Base-by-base conservation (phyloP, 2,329 filamentous ascomycete species). In the Fusarium sp. region DNA sequence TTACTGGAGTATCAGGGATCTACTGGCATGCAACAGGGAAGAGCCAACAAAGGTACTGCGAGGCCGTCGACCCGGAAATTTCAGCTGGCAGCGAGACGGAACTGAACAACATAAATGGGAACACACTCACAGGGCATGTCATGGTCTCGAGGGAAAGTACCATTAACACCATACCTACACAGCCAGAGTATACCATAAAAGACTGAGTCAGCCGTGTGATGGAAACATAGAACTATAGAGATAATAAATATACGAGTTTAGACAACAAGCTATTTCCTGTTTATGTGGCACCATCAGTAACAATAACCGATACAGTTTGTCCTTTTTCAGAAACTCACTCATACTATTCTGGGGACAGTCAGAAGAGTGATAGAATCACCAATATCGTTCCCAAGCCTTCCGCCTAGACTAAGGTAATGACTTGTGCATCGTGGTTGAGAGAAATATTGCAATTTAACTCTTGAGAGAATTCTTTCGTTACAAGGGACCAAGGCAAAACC, bases 1-100 rank as follows among this genome's bases (percentile, higher is more conserved):
- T 47, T 7, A 6, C 9, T 2, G 24, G 41, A 2, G 48, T 41
- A 3, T 48, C 41, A 5, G 60, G 48, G 12, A 2, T 22, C 3
- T 59, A 59, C 17, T 59, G 64, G 64, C 62, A 41, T 3, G 31
- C 31, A 4, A 42, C 35, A 5, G 36, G 48, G n/a, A 44, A 51
- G 10, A 59, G 7, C 0, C 26, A 36, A 3, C 24, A 9, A 0
- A 33, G 42, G 3, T 22, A 44, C 14, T 38, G 4, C 7, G 54
- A 36, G n/a, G 4, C 3, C 9, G 14, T 39, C 9, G n/a, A 26
- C 0, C 22, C 22, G 0, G 61, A 66, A 1, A 41, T 35, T 14
- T 3, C n/a, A 1, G 49, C 49, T 0, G 64, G 49, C 1, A 66
- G 64, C 0, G 61, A 66, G 5, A 58, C 38, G 2, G 49, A 66